Evolutionary conservation across 2,329 filamentous ascomycete species (phyloP), one percentile per base, ranked within the genome.

Genomic region (Raffaelea albimanens): DNA sequence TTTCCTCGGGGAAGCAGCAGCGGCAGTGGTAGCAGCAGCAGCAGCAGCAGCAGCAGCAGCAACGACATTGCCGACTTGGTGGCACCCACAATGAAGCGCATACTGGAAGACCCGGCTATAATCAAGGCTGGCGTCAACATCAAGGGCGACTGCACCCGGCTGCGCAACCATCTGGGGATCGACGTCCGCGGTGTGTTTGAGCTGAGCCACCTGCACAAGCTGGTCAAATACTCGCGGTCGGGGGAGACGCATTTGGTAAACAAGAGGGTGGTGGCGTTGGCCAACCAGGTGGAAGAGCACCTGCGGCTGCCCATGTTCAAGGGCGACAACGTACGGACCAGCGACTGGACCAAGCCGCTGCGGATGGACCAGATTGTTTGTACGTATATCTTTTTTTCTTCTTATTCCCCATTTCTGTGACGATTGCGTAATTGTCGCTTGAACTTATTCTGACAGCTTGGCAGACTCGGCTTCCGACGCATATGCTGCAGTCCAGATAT

Each of bases 81-180:
- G n/a, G 73, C 83, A 2, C 85, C 86, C 0, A 76, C 80, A 0
- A 73, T 96, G 43, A 80, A 75, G 51, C 68, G 70, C 47, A 76
- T 96, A 40, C 77, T 96, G 62, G 85, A 90, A 61, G 79, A 85
- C 43, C 65, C 79, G 0, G 61, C 68, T 2, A 72, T 94, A 49
- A 76, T 75, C 36, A 96, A 96, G 62, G 72, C 77, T 2, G 91
- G 91, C 11, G 88, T 95, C 3, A 71, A 74, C 45, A 84, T 96
- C 55, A 75, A 76, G 55, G 83, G 76, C 34, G 88, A 87, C 54
- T 77, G 75, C 50, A 83, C 78, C 2, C 78, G 88, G 25, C 59
- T 96, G 13, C 71, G 69, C 23, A 83, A 76, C n/a, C 78, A 70
- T 52, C 72, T 95, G 3, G 69, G 66, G 0, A 72, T 95, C 22